Evolutionary conservation across 228 moss, liverwort and hornwort genomes (phyloP).

Genomic region (Sphagnum fallax): DNA sequence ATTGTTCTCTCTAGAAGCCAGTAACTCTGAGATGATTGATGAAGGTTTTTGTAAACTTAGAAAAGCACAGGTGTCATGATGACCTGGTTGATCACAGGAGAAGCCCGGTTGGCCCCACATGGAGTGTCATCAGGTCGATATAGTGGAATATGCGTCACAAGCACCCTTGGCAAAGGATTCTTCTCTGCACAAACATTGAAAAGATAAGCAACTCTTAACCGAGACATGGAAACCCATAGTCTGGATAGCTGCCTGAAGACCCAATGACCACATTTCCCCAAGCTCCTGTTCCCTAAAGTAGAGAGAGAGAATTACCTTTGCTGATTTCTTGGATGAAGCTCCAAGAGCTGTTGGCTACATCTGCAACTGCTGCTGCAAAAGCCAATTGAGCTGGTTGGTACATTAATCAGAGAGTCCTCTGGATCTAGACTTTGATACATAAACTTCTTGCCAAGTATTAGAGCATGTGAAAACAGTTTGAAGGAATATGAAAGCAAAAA

Average conservation of each 20-base stretch:
- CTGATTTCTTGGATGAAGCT: slow-evolving; percentile 14
- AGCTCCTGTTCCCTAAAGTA: no score
- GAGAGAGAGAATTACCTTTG: no score
- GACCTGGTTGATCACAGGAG: slow-evolving; percentile 61
- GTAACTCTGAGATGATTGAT: no score
- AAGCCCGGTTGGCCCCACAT: slow-evolving; percentile 50
- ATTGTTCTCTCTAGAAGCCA: no score
- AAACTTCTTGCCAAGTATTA: no score
- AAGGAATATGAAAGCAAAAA: background rate
- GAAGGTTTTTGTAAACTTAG: no score
- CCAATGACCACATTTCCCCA: no score
- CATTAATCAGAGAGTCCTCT: slow-evolving; percentile 20
- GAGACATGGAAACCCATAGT: background rate
- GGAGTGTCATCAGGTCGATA: slow-evolving; percentile 61
- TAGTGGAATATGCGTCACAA: slow-evolving; percentile 64
- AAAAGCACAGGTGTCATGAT: background rate
- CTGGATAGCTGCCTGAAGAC: background rate
- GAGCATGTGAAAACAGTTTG: no score
- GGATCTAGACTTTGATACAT: no score
- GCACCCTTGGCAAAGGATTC: slow-evolving; percentile 23
- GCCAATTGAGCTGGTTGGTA: slow-evolving; percentile 34
- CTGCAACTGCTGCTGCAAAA: slow-evolving; percentile 52
- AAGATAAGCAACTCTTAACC: background rate
- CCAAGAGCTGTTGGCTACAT: slow-evolving; percentile 52
- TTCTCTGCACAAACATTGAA: slow-evolving; percentile 22